Percentiles rank a stretch among this genome's conserved stretches.
phyloP scores from a whole-genome alignment of 2,329 filamentous ascomycete genomes.

The Lachnellula arida region DNA sequence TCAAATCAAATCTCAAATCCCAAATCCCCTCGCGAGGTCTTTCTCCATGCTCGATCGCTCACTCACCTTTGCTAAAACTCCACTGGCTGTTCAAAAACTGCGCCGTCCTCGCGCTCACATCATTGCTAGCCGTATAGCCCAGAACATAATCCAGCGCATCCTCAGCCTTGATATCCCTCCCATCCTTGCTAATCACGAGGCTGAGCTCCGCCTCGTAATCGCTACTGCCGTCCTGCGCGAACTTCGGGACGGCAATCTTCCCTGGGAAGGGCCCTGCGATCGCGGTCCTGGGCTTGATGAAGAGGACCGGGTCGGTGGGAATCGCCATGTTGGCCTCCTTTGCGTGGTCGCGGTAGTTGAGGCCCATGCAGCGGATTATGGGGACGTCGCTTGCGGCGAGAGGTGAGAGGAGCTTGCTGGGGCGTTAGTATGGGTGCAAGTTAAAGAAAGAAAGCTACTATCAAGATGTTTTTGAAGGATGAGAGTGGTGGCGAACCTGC shows the following conservation, averaged over 20 bases:
- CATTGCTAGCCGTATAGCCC: slow-evolving; percentile 40
- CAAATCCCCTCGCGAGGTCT: no score
- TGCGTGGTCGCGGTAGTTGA: slow-evolving; percentile 42
- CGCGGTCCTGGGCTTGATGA: slow-evolving; percentile 17
- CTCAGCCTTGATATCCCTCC: slow-evolving; percentile 36
- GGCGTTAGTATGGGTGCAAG: no score
- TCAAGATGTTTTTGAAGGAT: no score
- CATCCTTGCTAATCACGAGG: slow-evolving; percentile 37
- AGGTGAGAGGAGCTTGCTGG: slow-evolving; percentile 35
- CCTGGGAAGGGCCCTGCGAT: slow-evolving; percentile 19
- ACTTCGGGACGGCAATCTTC: slow-evolving; percentile 39
- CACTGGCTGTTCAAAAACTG: slow-evolving; percentile 41
- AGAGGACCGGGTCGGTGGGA: slow-evolving; percentile 35
- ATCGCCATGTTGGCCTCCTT: slow-evolving; percentile 37
- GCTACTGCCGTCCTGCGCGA: slow-evolving; percentile 38
- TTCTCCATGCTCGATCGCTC: no score
- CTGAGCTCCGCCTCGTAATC: slow-evolving; percentile 33
- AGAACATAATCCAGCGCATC: slow-evolving; percentile 38
- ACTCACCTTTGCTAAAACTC: slow-evolving; percentile 41
- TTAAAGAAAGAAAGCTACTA: no score
- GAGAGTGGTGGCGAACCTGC: background rate
- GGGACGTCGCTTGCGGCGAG: slow-evolving; percentile 37
- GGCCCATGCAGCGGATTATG: slow-evolving; percentile 42
- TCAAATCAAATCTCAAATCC: no score
- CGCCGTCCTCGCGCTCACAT: slow-evolving; percentile 37